Evolutionary conservation across 1,284 basidiomycete species (phyloP).

Genomic region (Phenoliferia sp.): DNA sequence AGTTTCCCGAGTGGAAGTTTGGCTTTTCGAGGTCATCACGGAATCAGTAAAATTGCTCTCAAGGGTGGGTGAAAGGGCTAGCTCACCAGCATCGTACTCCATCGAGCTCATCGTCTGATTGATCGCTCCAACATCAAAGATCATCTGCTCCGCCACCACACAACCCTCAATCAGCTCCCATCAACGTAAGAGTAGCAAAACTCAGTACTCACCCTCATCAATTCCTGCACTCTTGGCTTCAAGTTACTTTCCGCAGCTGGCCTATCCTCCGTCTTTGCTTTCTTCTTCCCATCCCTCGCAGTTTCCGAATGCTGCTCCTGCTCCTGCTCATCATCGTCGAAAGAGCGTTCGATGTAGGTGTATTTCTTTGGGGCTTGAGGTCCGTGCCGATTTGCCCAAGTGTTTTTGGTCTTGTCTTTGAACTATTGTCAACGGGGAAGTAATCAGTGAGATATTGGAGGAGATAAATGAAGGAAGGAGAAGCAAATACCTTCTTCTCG

Average conservation of each 20-base stretch:
- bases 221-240: background rate
- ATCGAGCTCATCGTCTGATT: background rate
- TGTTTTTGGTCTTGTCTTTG: background rate
- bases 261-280: background rate
- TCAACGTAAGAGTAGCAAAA: background rate
- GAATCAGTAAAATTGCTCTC: no score
- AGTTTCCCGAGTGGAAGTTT: slow-evolving; percentile 3
- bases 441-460: background rate
- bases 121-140: background rate
- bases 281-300: no score
- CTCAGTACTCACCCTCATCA: background rate
- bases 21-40: no score
- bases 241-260: background rate
- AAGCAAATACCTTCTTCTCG: slow-evolving; percentile 1
- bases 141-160: background rate
- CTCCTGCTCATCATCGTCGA: background rate
- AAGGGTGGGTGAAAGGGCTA: no score
- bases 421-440: background rate
- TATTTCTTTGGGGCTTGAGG: background rate
- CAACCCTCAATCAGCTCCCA: background rate
- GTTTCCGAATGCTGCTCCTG: background rate
- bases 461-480: background rate
- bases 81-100: slow-evolving; percentile 4
- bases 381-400: background rate
- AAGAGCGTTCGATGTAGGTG: background rate